phyloP scores from a whole-genome alignment of 2,329 filamentous ascomycete species.

The Helotiales sp. region DNA sequence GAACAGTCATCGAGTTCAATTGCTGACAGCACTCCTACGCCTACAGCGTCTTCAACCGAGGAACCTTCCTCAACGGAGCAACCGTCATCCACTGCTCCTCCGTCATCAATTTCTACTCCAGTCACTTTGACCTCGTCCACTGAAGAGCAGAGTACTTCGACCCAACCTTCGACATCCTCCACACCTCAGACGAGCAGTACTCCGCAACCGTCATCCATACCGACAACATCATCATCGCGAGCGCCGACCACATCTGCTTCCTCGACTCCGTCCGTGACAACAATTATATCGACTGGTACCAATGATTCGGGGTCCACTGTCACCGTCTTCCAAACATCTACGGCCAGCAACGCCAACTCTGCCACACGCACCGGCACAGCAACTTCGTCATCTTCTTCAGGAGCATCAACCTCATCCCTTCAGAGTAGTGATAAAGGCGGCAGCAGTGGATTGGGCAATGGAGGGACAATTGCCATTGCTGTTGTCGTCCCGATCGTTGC shows the following conservation, averaged over 20 bases:
- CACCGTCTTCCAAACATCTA: conserved; percentile 22
- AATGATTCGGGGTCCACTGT: conserved; percentile 11
- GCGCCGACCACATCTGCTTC: conserved; percentile 27
- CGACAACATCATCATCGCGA: conserved; percentile 8
- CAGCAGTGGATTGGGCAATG: conserved; percentile 47
- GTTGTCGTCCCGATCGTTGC: conserved; percentile 92
- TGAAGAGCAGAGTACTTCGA: conserved; percentile 10
- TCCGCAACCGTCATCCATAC: conserved; percentile 3
- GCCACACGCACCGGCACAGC: background rate
- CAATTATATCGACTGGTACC: conserved; percentile 15
- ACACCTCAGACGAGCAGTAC: conserved; percentile 12
- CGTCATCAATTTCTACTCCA: conserved; percentile 2
- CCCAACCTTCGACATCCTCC: conserved; percentile 11
- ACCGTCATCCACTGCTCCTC: too few relatives aligned
- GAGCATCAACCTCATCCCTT: conserved; percentile 27
- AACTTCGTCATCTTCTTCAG: conserved; percentile 23
- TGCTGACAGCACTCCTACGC: conserved; percentile 30
- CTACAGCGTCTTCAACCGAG: conserved; percentile 21
- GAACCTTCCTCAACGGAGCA: conserved; percentile 8
- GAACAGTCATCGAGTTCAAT: conserved; percentile 26
- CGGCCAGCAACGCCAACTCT: conserved; percentile 1
- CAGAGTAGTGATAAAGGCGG: background rate
- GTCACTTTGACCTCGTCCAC: conserved; percentile 7
- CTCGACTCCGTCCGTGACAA: conserved; percentile 11
- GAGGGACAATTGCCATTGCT: conserved; percentile 82